These are phyloP conservation scores for Plenodomus tracheiphilus DNA, from an alignment of 2,329 filamentous ascomycete genomes.

Conservation along the genomic window DNA sequence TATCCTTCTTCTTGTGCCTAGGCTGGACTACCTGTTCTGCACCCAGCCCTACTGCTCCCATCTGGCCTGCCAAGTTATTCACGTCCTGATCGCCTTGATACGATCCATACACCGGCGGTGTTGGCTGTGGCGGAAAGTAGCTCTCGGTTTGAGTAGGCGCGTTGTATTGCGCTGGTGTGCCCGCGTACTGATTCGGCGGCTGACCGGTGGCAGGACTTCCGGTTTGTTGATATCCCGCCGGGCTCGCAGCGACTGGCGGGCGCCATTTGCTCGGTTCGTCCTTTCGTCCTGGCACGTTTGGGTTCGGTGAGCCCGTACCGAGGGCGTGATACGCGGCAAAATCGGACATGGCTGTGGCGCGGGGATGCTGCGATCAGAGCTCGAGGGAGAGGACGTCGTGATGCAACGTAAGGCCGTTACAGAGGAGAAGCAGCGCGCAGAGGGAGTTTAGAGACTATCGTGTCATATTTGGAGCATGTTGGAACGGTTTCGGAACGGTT, in stretches of 20 bases:
- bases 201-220: conserved; percentile 37
- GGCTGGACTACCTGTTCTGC: conserved; percentile 49
- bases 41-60: conserved; percentile 34
- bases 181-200: conserved; percentile 36
- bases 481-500: conserved; percentile 9
- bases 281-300: conserved; percentile 31
- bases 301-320: conserved; percentile 33
- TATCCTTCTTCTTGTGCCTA: conserved; percentile 84
- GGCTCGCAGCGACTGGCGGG: conserved; percentile 49
- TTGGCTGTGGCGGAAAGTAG: conserved; percentile 48
- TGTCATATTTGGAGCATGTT: conserved; percentile 24
- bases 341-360: conserved; percentile 42
- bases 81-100: conserved; percentile 41
- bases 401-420: conserved; percentile 20
- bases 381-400: conserved; percentile 11
- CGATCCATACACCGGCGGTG: conserved; percentile 19
- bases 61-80: conserved; percentile 31
- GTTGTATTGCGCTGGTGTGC: conserved; percentile 30
- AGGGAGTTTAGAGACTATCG: conserved; percentile 17
- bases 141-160: conserved; percentile 40
- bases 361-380: conserved; percentile 19
- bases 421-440: conserved; percentile 11
- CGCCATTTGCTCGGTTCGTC: conserved; percentile 42
- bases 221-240: conserved; percentile 49
- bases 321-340: conserved; percentile 44